Base-by-base conservation (phyloP, 345 rosid genomes). In the Salix purpurea region DNA sequence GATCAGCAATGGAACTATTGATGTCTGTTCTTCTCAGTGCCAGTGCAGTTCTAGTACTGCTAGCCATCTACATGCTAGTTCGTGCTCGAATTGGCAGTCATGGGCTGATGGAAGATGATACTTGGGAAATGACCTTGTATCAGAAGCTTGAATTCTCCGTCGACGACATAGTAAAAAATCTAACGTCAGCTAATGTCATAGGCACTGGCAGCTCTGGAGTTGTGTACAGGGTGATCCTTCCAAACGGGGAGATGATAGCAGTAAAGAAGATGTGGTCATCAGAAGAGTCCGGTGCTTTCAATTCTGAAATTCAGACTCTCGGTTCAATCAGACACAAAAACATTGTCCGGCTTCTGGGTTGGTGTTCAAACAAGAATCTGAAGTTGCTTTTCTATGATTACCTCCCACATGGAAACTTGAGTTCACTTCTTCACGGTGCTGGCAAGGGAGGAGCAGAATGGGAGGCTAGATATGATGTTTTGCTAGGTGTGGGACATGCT, bases 131-230 rank as follows among this genome's bases (percentile, higher is more conserved):
- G 76, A 90, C 90, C 14, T 84, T 93, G 34, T 95, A 89, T 80
- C 97, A 95, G 76, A 95, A 95, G 80, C 90, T 93, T 2, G 96
- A 91, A 6, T 89, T 93, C 82, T 90, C 98, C 1, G 81, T 93
- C 21, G 94, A 89, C 66, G 96, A 91, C 76, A 81, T 91, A 48
- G 83, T 93, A 18, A 79, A 73, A 48, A 85, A 90, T 66, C 82
- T 95, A 36, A 90, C 90, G 23, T 90, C 97, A 7, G 82, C 94
- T 0, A 95, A 93, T 77, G 98, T 95, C 65, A 93, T 95, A 39
- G 99, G 99, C 70, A 95, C 97, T 0, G 99, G 99, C 58, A 91
- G 99, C 89, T 95, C 99, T 1, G 99, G 99, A 46, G 98, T 95
- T 2, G 99, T 95, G 1, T 91, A 93, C 83, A 83, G 89, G 81